Evolutionary conservation across 208 protist species (phyloP), one percentile per base, ranked within the genome.

Genomic region (Wallacemonas sp.): DNA sequence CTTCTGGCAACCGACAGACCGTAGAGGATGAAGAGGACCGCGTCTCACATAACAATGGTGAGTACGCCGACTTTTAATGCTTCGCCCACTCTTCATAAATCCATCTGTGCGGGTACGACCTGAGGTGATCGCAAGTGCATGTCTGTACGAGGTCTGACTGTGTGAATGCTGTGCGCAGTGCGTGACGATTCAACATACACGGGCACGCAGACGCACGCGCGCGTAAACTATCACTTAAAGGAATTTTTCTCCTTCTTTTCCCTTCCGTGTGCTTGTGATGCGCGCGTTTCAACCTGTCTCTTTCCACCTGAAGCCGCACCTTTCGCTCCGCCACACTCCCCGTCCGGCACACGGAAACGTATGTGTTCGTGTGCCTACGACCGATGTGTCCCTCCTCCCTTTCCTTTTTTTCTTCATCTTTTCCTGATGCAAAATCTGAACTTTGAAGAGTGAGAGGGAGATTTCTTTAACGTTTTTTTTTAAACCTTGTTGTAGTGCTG

Each of bases 1-100:
- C 51, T 2, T 9, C 51, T 11, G 41, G 9, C 28, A 58, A 67
- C 34, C 68, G 66, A 61, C 64, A 56, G n/a, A 44, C 69, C n/a
- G 66, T 83, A 17, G 77, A 75, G 12, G 66, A 75, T n/a, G 76
- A 87, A 67, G 73, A 87, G 47, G 38, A 61, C 33, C 75, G 78
- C 26, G 72, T 88, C 19, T 46, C 36, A 21, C 42, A 68, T 21
- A 70, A 62, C n/a, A 75, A 82, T 31, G 67, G 65, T 26, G 76
- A 84, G 61, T 69, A 71, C 12, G 77, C 71, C 8, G 41, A 77
- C 17, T 63, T 79, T 39, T 72, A 74, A 45, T 11, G 38, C 21
- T 17, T 33, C 19, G 45, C 19, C 21, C 26, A 21, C 0, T 21
- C 11, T 41, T 36, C 12, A 22, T 71, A 2, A 19, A 15, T 53